A percentile compares a stretch with the other conserved stretches of the same genome.
phyloP scores from a whole-genome alignment of 305 asterid genomes.

The Plantago lanceolata region DNA sequence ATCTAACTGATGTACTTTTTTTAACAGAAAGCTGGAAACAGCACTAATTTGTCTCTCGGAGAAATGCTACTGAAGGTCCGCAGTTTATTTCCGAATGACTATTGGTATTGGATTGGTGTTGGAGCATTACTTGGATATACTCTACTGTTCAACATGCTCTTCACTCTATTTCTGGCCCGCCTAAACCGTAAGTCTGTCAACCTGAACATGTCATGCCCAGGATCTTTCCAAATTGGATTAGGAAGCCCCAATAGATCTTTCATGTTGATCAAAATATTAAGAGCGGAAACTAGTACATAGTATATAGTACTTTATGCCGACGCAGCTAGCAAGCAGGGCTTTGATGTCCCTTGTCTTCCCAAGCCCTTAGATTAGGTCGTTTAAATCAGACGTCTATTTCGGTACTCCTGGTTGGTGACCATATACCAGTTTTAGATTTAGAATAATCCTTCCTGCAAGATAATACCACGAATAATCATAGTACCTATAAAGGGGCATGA shows the following conservation, averaged over 20 bases:
- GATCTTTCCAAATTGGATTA: background rate
- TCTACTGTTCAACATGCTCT: conserved; percentile 51
- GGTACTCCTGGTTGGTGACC: background rate
- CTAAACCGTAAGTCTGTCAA: conserved; percentile 62
- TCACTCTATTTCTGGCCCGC: conserved; percentile 52
- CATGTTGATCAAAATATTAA: background rate
- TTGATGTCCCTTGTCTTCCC: no score
- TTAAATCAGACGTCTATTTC: no score
- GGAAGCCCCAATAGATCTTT: background rate
- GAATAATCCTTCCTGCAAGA: background rate
- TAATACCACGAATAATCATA: background rate
- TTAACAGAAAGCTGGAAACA: conserved; percentile 47
- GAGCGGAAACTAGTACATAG: background rate
- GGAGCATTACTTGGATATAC: conserved; percentile 75
- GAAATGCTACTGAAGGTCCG: conserved; percentile 57
- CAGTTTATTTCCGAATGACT: conserved; percentile 58
- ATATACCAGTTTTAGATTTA: conserved; percentile 1
- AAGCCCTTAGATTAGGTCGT: no score
- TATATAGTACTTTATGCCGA: no score
- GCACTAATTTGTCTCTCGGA: conserved; percentile 49
- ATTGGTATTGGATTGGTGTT: conserved; percentile 83
- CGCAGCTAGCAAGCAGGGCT: no score
- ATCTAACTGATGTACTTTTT: background rate
- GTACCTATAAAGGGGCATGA: background rate
- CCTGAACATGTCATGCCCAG: conserved; percentile 5